Evolutionary conservation across 2,329 filamentous ascomycete species (phyloP).

Genomic region (Allantophomopsis lycopodina): DNA sequence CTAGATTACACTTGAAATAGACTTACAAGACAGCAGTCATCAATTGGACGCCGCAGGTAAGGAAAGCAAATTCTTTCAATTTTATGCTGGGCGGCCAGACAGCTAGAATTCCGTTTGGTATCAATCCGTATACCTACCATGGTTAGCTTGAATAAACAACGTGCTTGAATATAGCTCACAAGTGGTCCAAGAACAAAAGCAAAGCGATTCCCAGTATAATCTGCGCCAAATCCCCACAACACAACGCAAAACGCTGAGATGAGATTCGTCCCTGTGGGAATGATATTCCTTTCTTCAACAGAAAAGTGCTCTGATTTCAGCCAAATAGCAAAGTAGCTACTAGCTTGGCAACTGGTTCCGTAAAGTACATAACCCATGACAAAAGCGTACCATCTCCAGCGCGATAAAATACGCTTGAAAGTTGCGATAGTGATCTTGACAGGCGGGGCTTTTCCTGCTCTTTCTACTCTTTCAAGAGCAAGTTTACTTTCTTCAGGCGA

Average conservation of each 20-base stretch:
- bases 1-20: no score
- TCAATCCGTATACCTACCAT: no score
- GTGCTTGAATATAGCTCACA: conserved; percentile 2
- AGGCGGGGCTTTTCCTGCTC: background rate
- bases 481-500: no score
- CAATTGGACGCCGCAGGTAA: conserved; percentile 16
- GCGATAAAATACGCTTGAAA: conserved; percentile 3
- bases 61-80: conserved; percentile 17
- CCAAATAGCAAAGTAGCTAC: conserved; percentile 5
- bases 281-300: conserved; percentile 4
- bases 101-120: no score
- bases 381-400: conserved; percentile 7
- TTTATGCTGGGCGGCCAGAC: conserved; percentile 10
- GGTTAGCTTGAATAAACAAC: no score
- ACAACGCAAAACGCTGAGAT: conserved; percentile 8
- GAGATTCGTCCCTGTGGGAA: conserved; percentile 4
- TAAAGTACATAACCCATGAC: conserved; percentile 5
- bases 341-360: conserved; percentile 4
- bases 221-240: conserved; percentile 10
- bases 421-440: conserved; percentile 1
- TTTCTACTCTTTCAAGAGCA: no score
- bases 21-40: conserved; percentile 22
- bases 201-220: conserved; percentile 7
- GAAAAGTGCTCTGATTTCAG: conserved; percentile 6
- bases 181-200: conserved; percentile 5